Conservation (phyloP, 805 yeast genomes). For the Ascoidea rubescens region DNA sequence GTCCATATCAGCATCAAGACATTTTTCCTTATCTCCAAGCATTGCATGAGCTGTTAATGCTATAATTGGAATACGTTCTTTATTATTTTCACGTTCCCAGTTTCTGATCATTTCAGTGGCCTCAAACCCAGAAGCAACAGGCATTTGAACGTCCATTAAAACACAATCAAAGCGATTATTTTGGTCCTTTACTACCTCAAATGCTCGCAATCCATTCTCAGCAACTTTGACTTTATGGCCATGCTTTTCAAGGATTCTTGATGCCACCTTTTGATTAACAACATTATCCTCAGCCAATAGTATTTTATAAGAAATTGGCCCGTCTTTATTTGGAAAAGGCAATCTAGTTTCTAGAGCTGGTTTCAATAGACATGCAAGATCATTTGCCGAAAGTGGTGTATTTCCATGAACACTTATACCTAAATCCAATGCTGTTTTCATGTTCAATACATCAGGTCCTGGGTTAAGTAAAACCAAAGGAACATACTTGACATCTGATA, state of each 20-base stretch:
- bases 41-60: constrained; percentile 90
- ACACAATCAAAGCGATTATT: constrained; percentile 58
- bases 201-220: constrained; percentile 75
- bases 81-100: constrained; percentile 74
- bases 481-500: constrained; percentile 71
- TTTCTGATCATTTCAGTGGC: constrained; percentile 78
- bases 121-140: constrained; percentile 90
- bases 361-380: constrained; percentile 67
- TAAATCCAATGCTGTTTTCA: constrained; percentile 70
- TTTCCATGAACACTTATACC: constrained; percentile 85
- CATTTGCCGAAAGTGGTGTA: constrained; percentile 73
- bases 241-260: constrained; percentile 70
- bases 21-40: constrained; percentile 83
- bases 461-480: constrained; percentile 73
- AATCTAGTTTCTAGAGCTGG: constrained; percentile 79
- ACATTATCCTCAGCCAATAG: constrained; percentile 78
- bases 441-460: constrained; percentile 60
- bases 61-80: constrained; percentile 75
- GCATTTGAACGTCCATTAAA: constrained; percentile 92
- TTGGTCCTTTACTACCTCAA: constrained; percentile 49
- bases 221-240: constrained; percentile 78
- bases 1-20: constrained; percentile 84
- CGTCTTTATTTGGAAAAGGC: constrained; percentile 68
- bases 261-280: constrained; percentile 81
- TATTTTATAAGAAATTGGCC: constrained; percentile 59